A percentile compares a stretch with the other conserved stretches of the same genome.
Conservation (phyloP, 1,139 yeast species). For the Sugiyamaella paludigena region DNA sequence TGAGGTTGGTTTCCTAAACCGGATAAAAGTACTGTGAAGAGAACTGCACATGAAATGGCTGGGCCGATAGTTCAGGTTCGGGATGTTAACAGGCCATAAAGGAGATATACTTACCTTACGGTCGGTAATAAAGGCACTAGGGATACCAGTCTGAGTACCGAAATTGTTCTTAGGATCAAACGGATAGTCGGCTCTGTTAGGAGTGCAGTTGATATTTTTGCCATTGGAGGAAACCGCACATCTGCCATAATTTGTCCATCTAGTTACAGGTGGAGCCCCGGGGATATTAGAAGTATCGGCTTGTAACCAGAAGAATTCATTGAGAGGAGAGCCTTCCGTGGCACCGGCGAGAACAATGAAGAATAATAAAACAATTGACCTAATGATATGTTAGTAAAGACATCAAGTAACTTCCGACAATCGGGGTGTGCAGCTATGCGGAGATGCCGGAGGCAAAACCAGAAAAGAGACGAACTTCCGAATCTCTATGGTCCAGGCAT, state of each 20-base stretch:
- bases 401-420: too few species aligned
- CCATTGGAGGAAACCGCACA: constrained; percentile 50
- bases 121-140: constrained; percentile 46
- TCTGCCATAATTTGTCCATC: constrained; percentile 72
- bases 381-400: constrained; percentile 24
- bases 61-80: too few species aligned
- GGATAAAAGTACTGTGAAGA: too few species aligned
- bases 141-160: constrained; percentile 45
- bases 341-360: constrained; percentile 67
- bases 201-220: constrained; percentile 47
- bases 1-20: too few species aligned
- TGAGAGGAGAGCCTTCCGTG: constrained; percentile 46
- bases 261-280: constrained; percentile 47
- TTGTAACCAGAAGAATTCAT: constrained; percentile 65
- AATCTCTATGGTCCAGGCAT: too few species aligned
- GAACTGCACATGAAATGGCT: too few species aligned
- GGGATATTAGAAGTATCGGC: constrained; percentile 61
- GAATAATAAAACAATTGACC: constrained; percentile 54
- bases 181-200: constrained; percentile 56
- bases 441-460: too few species aligned
- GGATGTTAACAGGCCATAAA: too few species aligned
- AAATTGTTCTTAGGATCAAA: constrained; percentile 65
- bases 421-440: too few species aligned
- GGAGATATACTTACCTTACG: constrained; percentile 36
- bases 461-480: too few species aligned